Evolutionary conservation across 495 filamentous ascomycete genomes (phyloP).

Genomic region (Penicillium ochrochloron): DNA sequence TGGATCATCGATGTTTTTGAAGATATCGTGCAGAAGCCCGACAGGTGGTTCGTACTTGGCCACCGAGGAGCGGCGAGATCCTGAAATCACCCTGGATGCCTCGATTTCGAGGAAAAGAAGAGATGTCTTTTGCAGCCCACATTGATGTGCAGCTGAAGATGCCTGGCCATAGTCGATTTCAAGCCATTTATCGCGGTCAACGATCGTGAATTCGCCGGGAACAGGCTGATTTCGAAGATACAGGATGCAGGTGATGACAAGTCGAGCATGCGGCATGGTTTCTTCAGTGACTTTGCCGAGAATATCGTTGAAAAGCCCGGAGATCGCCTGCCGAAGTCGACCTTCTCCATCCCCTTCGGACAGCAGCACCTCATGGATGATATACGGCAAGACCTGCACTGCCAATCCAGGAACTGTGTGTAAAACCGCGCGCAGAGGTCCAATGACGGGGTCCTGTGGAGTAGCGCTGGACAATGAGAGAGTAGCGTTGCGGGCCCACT

Average conservation of each 20-base stretch:
- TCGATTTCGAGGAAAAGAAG: slow-evolving; percentile 81
- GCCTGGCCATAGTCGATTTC: slow-evolving; percentile 76
- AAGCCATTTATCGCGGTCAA: slow-evolving; percentile 82
- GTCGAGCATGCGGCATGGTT: slow-evolving; percentile 53
- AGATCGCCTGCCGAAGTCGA: slow-evolving; percentile 43
- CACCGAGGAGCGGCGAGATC: slow-evolving; percentile 70
- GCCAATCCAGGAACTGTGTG: slow-evolving; percentile 67
- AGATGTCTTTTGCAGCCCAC: slow-evolving; percentile 85
- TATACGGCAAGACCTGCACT: slow-evolving; percentile 71
- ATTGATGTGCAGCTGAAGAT: slow-evolving; percentile 75
- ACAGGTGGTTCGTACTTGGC: slow-evolving; percentile 61
- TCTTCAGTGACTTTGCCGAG: slow-evolving; percentile 36
- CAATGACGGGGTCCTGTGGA: slow-evolving; percentile 66
- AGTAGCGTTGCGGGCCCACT: slow-evolving; percentile 70
- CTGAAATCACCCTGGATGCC: slow-evolving; percentile 55
- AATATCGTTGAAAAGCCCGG: slow-evolving; percentile 46
- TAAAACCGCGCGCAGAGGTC: slow-evolving; percentile 65
- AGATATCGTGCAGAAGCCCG: slow-evolving; percentile 77
- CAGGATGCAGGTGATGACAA: slow-evolving; percentile 80
- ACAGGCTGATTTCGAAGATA: slow-evolving; percentile 83
- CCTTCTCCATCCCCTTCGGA: slow-evolving; percentile 45
- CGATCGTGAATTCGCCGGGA: slow-evolving; percentile 74
- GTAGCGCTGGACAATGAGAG: slow-evolving; percentile 64
- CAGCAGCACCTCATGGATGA: slow-evolving; percentile 77
- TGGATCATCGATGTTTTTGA: slow-evolving; percentile 89